Evolutionary conservation across 1,284 basidiomycete species (phyloP).

Genomic region (Cutaneotrichosporon cavernicola): DNA sequence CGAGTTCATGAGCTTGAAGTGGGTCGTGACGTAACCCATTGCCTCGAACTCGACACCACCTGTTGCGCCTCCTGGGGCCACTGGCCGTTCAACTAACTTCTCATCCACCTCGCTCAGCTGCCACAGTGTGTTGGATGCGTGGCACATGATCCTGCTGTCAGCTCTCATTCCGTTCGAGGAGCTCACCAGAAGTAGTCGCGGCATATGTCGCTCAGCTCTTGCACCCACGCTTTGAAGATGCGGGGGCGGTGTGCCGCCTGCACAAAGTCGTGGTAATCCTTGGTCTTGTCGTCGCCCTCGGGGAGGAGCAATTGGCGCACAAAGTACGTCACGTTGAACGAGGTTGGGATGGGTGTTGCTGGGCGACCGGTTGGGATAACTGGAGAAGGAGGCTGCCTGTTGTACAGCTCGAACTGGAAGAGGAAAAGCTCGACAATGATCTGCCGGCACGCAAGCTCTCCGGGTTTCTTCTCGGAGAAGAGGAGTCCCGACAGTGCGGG

Average conservation of each 20-base stretch:
- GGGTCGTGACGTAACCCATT: constrained; percentile 85
- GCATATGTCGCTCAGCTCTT: constrained; percentile 84
- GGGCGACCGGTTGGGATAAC: not conserved
- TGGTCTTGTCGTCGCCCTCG: constrained; percentile 41
- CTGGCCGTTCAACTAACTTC: constrained; percentile 78
- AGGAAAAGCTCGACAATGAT: constrained; percentile 83
- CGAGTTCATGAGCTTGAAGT: constrained; percentile 78
- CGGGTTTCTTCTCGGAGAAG: constrained; percentile 96
- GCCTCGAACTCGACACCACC: constrained; percentile 98
- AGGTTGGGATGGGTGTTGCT: not conserved
- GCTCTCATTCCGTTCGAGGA: not conserved
- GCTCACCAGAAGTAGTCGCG: constrained; percentile 85
- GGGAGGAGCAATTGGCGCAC: constrained; percentile 48
- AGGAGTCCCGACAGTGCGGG: constrained; percentile 75
- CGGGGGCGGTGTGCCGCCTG: constrained; percentile 75
- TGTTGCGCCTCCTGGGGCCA: constrained; percentile 95
- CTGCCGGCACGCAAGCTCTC: constrained; percentile 83
- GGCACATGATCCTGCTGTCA: constrained; percentile 77
- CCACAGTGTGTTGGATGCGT: constrained; percentile 90
- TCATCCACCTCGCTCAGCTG: constrained; percentile 75
- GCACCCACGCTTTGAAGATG: constrained; percentile 86
- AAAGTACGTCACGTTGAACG: constrained; percentile 30
- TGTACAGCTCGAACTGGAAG: constrained; percentile 77
- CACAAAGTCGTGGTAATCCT: constrained; percentile 75
- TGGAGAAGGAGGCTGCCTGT: not conserved